These are phyloP conservation scores for Candida adriatica DNA, from an alignment of 805 yeast species.

Conservation along the genomic window DNA sequence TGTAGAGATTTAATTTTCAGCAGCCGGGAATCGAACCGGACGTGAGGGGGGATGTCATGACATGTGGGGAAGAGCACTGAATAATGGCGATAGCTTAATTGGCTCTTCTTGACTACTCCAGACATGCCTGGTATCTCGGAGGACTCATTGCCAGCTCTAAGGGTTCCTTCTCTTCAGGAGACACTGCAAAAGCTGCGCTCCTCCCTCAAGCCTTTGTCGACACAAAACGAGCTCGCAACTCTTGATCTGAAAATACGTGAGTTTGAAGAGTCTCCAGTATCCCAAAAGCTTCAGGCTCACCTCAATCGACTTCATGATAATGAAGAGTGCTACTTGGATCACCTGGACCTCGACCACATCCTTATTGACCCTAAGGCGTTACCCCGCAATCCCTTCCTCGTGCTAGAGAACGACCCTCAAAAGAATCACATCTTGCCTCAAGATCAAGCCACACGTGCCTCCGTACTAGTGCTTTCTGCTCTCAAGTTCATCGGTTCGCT, in stretches of 20 bases:
- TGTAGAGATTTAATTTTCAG: no score
- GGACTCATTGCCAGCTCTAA: slow-evolving; percentile 43
- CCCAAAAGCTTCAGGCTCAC: slow-evolving; percentile 47
- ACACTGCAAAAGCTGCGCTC: slow-evolving; percentile 47
- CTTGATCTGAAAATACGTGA: slow-evolving; percentile 37
- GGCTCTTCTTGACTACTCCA: no score
- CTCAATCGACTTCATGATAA: slow-evolving; percentile 37
- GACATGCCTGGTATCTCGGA: no score
- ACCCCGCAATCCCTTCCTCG: slow-evolving; percentile 73
- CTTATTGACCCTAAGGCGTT: slow-evolving; percentile 36
- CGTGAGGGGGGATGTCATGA: no score
- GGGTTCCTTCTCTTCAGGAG: slow-evolving; percentile 49
- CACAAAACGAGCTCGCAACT: slow-evolving; percentile 35
- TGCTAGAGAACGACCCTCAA: slow-evolving; percentile 69
- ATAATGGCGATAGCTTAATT: no score
- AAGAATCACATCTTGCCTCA: slow-evolving; percentile 47
- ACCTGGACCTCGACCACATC: slow-evolving; percentile 32
- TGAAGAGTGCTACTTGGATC: slow-evolving; percentile 48
- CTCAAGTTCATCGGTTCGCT: slow-evolving; percentile 59
- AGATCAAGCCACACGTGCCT: slow-evolving; percentile 60
- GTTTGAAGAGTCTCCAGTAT: slow-evolving; percentile 37
- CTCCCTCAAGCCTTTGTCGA: slow-evolving; percentile 54
- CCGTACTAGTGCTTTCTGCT: slow-evolving; percentile 58
- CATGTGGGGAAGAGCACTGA: slow-evolving; percentile 1
- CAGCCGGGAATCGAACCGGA: no score